These are phyloP conservation scores for Lodderomyces pseudojiufengensis DNA, from an alignment of 1,139 yeast genomes.

Conservation along the genomic window DNA sequence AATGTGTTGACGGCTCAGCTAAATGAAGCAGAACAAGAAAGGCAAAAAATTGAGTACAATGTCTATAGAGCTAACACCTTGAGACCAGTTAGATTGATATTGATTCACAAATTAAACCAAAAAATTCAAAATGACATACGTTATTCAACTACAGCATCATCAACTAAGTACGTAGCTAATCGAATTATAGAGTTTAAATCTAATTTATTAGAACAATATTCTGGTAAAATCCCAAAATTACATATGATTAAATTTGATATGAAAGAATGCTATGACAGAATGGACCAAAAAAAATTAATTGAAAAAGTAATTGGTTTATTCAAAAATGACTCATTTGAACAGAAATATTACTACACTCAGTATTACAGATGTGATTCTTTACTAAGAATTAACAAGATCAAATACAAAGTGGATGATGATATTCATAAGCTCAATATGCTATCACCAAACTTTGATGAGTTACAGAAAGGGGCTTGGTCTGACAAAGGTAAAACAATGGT, in stretches of 20 bases:
- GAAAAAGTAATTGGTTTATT: conserved; percentile 26
- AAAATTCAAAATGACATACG: conserved; percentile 15
- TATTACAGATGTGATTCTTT: conserved; percentile 9
- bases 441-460: neutral
- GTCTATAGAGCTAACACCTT: conserved; percentile 18
- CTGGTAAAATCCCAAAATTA: conserved; percentile 31
- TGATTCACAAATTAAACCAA: conserved; percentile 11
- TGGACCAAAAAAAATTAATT: conserved; percentile 51
- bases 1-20: conserved; percentile 6
- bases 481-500: conserved; percentile 29
- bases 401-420: conserved; percentile 10
- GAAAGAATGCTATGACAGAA: conserved; percentile 72
- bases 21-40: conserved; percentile 5
- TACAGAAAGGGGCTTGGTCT: conserved; percentile 9
- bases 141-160: conserved; percentile 16
- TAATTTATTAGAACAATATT: conserved; percentile 15
- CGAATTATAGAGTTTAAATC: conserved; percentile 16
- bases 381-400: conserved; percentile 7
- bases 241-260: conserved; percentile 73
- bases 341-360: conserved; percentile 13
- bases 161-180: conserved; percentile 26
- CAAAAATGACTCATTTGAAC: conserved; percentile 18
- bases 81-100: conserved; percentile 21
- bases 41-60: conserved; percentile 17
- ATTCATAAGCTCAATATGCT: conserved; percentile 9